Conservation (phyloP, 2,329 filamentous ascomycete genomes). For the Mycosphaerella sp. region DNA sequence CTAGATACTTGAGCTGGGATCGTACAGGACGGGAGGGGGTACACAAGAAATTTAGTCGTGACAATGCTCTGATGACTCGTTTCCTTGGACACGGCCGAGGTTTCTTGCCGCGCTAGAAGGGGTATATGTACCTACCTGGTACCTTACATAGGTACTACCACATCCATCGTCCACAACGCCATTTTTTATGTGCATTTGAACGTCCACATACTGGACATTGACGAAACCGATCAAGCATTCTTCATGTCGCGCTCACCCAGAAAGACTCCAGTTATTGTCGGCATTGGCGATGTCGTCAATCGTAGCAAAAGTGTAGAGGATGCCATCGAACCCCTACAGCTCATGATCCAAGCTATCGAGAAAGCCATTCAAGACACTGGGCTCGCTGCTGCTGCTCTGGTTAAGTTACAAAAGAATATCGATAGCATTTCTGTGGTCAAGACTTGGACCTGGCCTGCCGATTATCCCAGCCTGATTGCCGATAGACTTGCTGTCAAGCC, state of each 20-base stretch:
- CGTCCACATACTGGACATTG: neutral
- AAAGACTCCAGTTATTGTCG: constrained; percentile 52
- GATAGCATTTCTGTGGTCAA: constrained; percentile 56
- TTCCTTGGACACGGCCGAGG: too few relatives aligned
- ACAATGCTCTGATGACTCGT: too few relatives aligned
- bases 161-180: too few relatives aligned
- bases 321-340: constrained; percentile 52
- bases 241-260: constrained; percentile 11
- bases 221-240: neutral
- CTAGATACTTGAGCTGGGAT: too few relatives aligned
- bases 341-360: constrained; percentile 53
- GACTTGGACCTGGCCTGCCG: constrained; percentile 62
- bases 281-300: constrained; percentile 58
- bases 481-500: constrained; percentile 45
- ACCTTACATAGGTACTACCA: too few relatives aligned
- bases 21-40: too few relatives aligned
- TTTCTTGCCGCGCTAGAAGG: too few relatives aligned
- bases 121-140: too few relatives aligned
- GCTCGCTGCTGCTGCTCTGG: constrained; percentile 24
- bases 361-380: constrained; percentile 48
- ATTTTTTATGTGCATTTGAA: too few relatives aligned
- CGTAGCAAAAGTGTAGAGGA: constrained; percentile 46
- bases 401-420: constrained; percentile 41
- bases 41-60: too few relatives aligned
- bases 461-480: constrained; percentile 50